Evolutionary conservation across 345 rosid genomes (phyloP), one percentile per base, ranked within the genome.

Genomic region (Brassica carinata): DNA sequence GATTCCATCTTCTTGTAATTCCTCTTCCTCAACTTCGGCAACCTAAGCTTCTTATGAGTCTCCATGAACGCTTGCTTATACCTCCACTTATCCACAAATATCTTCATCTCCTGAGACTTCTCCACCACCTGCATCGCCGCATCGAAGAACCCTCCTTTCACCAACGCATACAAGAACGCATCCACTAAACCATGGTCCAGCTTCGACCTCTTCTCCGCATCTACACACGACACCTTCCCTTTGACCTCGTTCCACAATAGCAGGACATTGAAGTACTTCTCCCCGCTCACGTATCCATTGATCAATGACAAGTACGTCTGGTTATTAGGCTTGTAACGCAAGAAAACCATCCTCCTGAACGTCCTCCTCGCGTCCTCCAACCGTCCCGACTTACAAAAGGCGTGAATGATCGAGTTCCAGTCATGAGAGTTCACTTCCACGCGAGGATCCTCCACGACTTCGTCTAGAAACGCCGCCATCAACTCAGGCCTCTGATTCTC

Each of bases 1-100:
- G 98, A 91, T 84, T 96, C 98, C 98, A 87, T 92, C 84, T 92
- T 96, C 81, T 90, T 89, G 79, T 88, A 86, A 85, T 82, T 96
- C 84, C 88, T 90, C 83, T 87, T 93, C 83, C 99, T 90, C 83
- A 93, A 36, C 82, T 93, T 96, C 27, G 94, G 84, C 73, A 96
- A 88, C 77, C 89, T 91, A 14, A 96, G 94, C 88, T 92, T 92
- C 90, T 96, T 92, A 82, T 92, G 99, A 57, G 80, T 90, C 90
- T 92, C 98, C 99, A 96, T 96, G 81, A 90, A 93, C 31, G 96
- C 97, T 83, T 93, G 99, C 84, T 93, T 93, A 88, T 93, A 93
- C 83, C 89, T 93, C 97, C 98, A 96, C 82, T 93, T 96, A 84
- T 96, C 97, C 59, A 93, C 91, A 85, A 96, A 93, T 71, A 93